These are phyloP conservation scores for Aspergillus costaricaensis DNA, from an alignment of 2,329 filamentous ascomycete genomes.

Conservation along the genomic window DNA sequence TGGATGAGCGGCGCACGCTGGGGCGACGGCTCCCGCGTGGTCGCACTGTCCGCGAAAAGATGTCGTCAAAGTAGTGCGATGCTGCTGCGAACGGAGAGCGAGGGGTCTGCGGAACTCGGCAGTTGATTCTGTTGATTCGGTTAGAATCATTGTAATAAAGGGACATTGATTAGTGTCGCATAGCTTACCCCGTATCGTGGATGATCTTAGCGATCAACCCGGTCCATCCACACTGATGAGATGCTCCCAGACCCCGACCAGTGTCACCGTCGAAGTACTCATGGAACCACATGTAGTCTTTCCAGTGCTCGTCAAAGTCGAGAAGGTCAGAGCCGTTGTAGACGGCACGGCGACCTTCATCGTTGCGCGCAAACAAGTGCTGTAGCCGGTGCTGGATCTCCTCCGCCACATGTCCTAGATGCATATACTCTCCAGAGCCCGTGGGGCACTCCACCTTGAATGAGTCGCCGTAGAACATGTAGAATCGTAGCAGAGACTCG, in stretches of 20 bases:
- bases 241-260: slow-evolving; percentile 85
- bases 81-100: slow-evolving; percentile 81
- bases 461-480: slow-evolving; percentile 88
- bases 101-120: slow-evolving; percentile 88
- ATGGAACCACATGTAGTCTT: slow-evolving; percentile 91
- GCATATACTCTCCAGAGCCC: slow-evolving; percentile 91
- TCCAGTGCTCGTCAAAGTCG: slow-evolving; percentile 92
- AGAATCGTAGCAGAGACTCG: slow-evolving; percentile 91
- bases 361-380: slow-evolving; percentile 81
- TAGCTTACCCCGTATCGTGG: slow-evolving; percentile 86
- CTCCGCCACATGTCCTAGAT: slow-evolving; percentile 90
- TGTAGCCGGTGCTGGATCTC: slow-evolving; percentile 93
- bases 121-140: slow-evolving; percentile 65
- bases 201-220: slow-evolving; percentile 95
- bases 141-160: slow-evolving; percentile 43
- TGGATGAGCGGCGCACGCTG: slow-evolving; percentile 74
- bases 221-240: slow-evolving; percentile 96
- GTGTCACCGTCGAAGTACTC: slow-evolving; percentile 96
- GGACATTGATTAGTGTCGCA: background rate
- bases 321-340: slow-evolving; percentile 82
- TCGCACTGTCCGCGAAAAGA: slow-evolving; percentile 63
- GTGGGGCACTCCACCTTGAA: slow-evolving; percentile 92
- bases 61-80: slow-evolving; percentile 93
- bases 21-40: slow-evolving; percentile 49
- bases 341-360: slow-evolving; percentile 84